Evolutionary conservation across 352 stramenopile species (phyloP).

Genomic region (Phytopythium cucurbitacearum): DNA sequence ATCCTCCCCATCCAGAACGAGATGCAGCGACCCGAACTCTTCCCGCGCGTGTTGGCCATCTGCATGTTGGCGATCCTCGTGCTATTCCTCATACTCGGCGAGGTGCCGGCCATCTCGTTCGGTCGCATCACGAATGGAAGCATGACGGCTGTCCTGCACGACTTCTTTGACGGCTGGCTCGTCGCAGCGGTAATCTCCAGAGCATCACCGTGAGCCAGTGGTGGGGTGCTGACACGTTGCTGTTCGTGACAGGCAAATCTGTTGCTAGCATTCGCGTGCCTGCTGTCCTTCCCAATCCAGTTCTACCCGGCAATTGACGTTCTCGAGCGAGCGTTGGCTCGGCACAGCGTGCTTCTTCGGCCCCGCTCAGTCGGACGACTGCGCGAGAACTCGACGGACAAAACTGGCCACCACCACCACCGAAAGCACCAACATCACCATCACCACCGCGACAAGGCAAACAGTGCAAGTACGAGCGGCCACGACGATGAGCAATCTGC

Average conservation of each 20-base stretch:
- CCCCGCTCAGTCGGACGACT: slow-evolving; percentile 6
- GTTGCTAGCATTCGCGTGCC: slow-evolving; percentile 63
- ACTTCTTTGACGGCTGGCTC: slow-evolving; percentile 67
- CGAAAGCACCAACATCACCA: neutral
- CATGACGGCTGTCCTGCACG: slow-evolving; percentile 71
- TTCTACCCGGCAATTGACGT: slow-evolving; percentile 78
- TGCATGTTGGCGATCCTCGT: slow-evolving; percentile 72
- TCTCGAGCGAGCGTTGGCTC: slow-evolving; percentile 53
- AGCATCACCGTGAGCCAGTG: too few relatives aligned
- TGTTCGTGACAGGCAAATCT: slow-evolving; percentile 47
- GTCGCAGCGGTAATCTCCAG: slow-evolving; percentile 37
- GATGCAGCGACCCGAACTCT: slow-evolving; percentile 53
- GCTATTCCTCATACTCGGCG: slow-evolving; percentile 70
- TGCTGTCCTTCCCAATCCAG: slow-evolving; percentile 78
- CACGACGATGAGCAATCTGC: too few relatives aligned
- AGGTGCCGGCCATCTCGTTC: slow-evolving; percentile 67
- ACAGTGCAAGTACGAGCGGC: neutral
- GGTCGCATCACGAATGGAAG: slow-evolving; percentile 67
- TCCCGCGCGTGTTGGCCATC: slow-evolving; percentile 43
- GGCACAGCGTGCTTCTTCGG: slow-evolving; percentile 36
- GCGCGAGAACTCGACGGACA: too few relatives aligned
- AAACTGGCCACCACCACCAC: neutral
- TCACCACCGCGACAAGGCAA: neutral
- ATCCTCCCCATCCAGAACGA: slow-evolving; percentile 79
- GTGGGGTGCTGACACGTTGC: slow-evolving; percentile 3